A percentile compares a stretch with the other conserved stretches of the same genome.
Conservation (phyloP, 139 green algal species). For the Chlorella sorokiniana region DNA sequence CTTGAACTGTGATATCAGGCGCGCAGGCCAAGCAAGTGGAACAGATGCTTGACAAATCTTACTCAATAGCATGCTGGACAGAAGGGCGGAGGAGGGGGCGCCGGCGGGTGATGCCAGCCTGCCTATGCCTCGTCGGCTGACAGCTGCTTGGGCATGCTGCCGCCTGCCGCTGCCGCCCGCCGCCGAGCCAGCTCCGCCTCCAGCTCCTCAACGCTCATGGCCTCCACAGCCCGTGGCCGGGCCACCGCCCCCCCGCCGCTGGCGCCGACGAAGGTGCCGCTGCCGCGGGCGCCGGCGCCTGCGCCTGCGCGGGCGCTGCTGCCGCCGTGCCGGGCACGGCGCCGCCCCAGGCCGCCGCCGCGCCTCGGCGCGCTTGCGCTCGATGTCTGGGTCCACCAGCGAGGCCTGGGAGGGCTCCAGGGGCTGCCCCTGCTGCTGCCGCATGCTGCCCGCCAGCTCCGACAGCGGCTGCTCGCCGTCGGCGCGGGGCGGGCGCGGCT, state of each 20-base stretch:
- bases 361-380: slow-evolving; percentile 77
- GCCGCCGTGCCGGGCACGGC: background rate
- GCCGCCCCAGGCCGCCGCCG: slow-evolving; percentile 77
- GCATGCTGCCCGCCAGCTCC: slow-evolving; percentile 41
- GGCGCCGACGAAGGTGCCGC: background rate
- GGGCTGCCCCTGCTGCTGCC: background rate
- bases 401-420: background rate
- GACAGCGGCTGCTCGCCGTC: slow-evolving; percentile 10
- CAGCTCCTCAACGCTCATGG: slow-evolving; percentile 73
- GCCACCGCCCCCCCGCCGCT: slow-evolving; percentile 3
- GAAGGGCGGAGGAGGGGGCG: no score
- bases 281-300: background rate
- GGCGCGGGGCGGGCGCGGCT: background rate
- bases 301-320: background rate
- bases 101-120: no score
- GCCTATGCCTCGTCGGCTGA: slow-evolving; percentile 1
- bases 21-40: no score
- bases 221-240: slow-evolving; percentile 42
- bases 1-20: no score
- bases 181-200: slow-evolving; percentile 76
- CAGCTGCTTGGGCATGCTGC: slow-evolving; percentile 25
- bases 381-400: slow-evolving; percentile 79
- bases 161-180: background rate
- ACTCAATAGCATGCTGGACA: no score
- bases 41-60: no score